These are phyloP conservation scores for Linum lewisii DNA, from an alignment of 345 rosid genomes.

Conservation along the genomic window DNA sequence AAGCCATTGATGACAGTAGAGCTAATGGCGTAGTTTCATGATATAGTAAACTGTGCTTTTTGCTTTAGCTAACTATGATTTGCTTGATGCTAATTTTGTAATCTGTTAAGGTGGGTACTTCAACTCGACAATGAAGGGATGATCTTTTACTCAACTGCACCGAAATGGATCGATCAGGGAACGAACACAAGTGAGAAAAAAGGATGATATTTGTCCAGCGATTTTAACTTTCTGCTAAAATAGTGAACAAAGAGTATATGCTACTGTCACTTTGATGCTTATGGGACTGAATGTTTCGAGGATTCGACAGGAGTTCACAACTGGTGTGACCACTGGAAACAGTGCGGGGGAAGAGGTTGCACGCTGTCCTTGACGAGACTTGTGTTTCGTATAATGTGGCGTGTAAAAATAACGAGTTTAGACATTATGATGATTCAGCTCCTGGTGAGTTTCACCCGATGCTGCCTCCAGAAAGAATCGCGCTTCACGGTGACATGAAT, in stretches of 20 bases:
- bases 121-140: conserved; percentile 86
- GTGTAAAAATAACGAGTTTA: conserved; percentile 22
- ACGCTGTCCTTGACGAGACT: conserved; percentile 58
- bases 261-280: too few relatives aligned
- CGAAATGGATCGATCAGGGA: conserved; percentile 63
- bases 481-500: conserved; percentile 54
- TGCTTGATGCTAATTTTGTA: neutral
- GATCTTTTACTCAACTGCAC: conserved; percentile 82
- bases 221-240: too few relatives aligned
- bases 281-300: conserved; percentile 19
- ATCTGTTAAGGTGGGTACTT: conserved; percentile 69
- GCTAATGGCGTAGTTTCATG: conserved; percentile 77
- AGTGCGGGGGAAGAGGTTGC: conserved; percentile 65
- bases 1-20: conserved; percentile 51
- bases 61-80: neutral
- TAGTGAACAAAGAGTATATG: too few relatives aligned
- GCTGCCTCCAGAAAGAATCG: conserved; percentile 68
- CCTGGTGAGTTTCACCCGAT: conserved; percentile 40
- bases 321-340: conserved; percentile 99
- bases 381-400: conserved; percentile 49
- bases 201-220: too few relatives aligned
- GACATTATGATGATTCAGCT: conserved; percentile 15
- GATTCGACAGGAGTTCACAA: conserved; percentile 39
- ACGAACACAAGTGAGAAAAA: conserved; percentile 34
- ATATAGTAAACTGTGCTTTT: conserved; percentile 23